Evolutionary conservation across 768 basidiomycete species (phyloP).

Genomic region (Pleurotus djamor): DNA sequence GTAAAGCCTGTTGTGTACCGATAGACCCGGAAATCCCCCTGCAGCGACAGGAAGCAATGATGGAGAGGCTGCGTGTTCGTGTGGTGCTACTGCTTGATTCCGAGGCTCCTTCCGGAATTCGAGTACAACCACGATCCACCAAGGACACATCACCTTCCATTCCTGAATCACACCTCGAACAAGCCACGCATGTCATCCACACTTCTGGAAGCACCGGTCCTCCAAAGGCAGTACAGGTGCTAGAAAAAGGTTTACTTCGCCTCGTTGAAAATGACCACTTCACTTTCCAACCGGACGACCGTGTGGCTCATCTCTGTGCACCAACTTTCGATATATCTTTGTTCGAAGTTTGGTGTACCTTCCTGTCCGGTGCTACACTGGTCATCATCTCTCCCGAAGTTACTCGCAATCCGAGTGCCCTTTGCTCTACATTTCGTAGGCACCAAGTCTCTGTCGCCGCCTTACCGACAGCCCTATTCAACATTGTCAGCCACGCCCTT

Average conservation of each 20-base stretch:
- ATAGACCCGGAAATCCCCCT: neutral
- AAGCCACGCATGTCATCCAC: neutral
- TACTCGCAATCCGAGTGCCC: neutral
- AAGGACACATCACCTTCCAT: no score
- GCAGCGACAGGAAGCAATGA: neutral
- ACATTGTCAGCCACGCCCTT: neutral
- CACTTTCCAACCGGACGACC: neutral
- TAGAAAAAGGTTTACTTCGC: neutral
- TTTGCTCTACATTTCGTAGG: neutral
- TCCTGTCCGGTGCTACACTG: constrained; percentile 1
- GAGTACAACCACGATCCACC: neutral
- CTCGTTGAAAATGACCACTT: neutral
- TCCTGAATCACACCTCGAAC: no score
- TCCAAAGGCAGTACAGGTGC: constrained; percentile 4
- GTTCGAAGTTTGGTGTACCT: constrained; percentile 1
- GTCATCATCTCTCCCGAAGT: neutral
- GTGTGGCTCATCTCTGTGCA: neutral
- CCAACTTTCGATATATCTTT: constrained; percentile 1
- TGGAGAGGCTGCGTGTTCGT: neutral
- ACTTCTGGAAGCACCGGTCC: constrained; percentile 6
- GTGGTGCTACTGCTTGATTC: neutral
- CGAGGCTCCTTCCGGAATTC: neutral
- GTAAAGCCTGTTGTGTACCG: neutral
- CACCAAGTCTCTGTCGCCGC: neutral
- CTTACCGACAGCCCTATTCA: neutral